These are phyloP conservation scores for Amanita subjunquillea DNA, from an alignment of 768 basidiomycete genomes.

Conservation along the genomic window DNA sequence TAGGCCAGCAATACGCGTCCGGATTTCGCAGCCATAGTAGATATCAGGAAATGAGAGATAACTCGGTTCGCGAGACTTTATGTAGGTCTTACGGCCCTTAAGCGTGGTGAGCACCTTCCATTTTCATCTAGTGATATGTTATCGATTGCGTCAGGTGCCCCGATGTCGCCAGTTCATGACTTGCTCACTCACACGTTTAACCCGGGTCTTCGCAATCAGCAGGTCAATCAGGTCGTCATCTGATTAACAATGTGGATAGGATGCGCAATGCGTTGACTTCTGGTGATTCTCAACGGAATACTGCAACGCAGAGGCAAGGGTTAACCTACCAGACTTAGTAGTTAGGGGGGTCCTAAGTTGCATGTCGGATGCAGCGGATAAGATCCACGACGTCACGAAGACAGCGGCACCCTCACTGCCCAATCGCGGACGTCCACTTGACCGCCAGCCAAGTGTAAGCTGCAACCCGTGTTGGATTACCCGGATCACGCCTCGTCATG, in stretches of 20 bases:
- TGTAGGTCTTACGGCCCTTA: background rate
- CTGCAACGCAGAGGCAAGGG: no score
- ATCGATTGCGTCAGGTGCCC: background rate
- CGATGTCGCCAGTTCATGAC: background rate
- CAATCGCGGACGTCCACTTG: background rate
- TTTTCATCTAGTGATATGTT: background rate
- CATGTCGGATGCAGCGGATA: no score
- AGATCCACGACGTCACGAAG: no score
- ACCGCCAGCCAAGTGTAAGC: background rate
- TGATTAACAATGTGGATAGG: background rate
- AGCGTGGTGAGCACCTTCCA: constrained; percentile 3
- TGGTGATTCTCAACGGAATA: no score
- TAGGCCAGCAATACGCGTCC: constrained; percentile 96
- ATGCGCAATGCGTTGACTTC: no score
- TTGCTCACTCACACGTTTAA: background rate
- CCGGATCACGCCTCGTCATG: background rate
- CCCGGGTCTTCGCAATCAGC: background rate
- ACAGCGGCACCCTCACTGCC: background rate
- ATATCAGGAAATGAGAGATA: background rate
- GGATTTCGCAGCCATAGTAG: constrained; percentile 34
- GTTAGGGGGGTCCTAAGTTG: no score
- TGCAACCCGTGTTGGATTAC: background rate
- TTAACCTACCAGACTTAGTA: no score
- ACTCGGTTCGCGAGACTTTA: background rate
- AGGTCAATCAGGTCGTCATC: background rate